Evolutionary conservation across 2,329 filamentous ascomycete genomes (phyloP).

Genomic region (Leptoxyphium fumago): DNA sequence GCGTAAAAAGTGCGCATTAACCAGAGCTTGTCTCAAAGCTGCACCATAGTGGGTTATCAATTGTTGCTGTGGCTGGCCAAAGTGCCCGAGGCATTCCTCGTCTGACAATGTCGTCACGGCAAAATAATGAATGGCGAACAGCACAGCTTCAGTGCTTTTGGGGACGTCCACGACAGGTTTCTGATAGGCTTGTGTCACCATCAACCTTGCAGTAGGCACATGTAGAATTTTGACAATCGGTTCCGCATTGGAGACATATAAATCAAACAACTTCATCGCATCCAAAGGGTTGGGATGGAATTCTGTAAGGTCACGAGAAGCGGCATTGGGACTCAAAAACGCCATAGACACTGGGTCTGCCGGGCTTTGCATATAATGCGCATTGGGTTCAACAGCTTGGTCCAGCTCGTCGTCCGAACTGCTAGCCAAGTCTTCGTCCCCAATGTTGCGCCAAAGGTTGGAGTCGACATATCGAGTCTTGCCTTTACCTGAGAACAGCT

Average conservation of each 20-base stretch:
- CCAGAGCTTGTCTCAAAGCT: constrained; percentile 48
- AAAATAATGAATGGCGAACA: constrained; percentile 48
- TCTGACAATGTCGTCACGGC: constrained; percentile 36
- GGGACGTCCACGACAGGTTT: constrained; percentile 23
- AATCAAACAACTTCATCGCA: constrained; percentile 39
- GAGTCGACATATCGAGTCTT: constrained; percentile 31
- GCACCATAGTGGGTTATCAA: constrained; percentile 18
- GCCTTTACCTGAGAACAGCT: constrained; percentile 16
- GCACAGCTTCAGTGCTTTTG: constrained; percentile 34
- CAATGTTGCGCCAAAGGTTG: constrained; percentile 14
- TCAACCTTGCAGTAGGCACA: constrained; percentile 32
- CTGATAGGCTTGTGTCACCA: constrained; percentile 39
- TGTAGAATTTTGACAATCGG: constrained; percentile 58
- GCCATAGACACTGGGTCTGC: not conserved
- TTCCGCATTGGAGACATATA: constrained; percentile 57
- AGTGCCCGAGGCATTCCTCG: constrained; percentile 30
- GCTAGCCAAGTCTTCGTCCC: constrained; percentile 18
- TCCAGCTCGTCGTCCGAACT: constrained; percentile 15
- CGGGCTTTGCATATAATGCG: constrained; percentile 6
- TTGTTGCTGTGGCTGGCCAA: constrained; percentile 41
- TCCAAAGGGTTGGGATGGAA: constrained; percentile 40
- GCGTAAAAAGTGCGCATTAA: constrained; percentile 52
- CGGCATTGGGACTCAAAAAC: constrained; percentile 10
- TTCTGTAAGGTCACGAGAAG: constrained; percentile 14
- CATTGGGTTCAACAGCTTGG: constrained; percentile 4